Conservation (phyloP, 371 early-diverging fungal genomes). For the Mortierella sp. region DNA sequence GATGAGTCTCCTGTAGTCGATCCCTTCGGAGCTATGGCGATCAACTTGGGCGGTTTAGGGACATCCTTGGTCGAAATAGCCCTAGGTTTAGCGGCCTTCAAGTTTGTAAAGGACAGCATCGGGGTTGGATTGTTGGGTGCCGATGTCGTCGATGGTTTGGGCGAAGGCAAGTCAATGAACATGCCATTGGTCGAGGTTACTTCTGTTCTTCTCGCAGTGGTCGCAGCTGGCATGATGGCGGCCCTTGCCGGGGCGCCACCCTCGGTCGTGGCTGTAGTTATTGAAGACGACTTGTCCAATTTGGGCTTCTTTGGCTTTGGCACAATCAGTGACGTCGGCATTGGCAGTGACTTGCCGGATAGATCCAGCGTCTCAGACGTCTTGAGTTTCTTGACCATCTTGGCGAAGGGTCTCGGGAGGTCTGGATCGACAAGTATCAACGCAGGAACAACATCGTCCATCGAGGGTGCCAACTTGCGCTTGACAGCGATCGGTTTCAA, state of each 20-base stretch:
- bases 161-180: background rate
- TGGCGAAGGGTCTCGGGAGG: background rate
- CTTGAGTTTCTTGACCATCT: background rate
- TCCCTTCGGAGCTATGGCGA: slow-evolving; percentile 3
- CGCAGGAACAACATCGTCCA: slow-evolving; percentile 4
- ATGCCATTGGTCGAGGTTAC: background rate
- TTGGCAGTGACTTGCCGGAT: background rate
- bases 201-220: too few relatives aligned
- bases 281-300: background rate
- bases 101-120: too few relatives aligned
- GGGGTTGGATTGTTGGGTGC: background rate
- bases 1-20: background rate
- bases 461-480: background rate
- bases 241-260: too few relatives aligned
- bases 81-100: background rate
- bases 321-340: background rate
- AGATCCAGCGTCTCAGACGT: background rate
- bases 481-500: background rate
- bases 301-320: background rate
- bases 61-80: background rate
- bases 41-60: background rate
- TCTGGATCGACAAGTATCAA: slow-evolving; percentile 1
- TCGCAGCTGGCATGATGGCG: background rate
- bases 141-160: background rate
- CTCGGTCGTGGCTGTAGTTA: background rate